Percentiles rank a stretch among this genome's conserved stretches.
Evolutionary conservation across 352 stramenopile species (phyloP).

Genomic region (Pythium sp.): DNA sequence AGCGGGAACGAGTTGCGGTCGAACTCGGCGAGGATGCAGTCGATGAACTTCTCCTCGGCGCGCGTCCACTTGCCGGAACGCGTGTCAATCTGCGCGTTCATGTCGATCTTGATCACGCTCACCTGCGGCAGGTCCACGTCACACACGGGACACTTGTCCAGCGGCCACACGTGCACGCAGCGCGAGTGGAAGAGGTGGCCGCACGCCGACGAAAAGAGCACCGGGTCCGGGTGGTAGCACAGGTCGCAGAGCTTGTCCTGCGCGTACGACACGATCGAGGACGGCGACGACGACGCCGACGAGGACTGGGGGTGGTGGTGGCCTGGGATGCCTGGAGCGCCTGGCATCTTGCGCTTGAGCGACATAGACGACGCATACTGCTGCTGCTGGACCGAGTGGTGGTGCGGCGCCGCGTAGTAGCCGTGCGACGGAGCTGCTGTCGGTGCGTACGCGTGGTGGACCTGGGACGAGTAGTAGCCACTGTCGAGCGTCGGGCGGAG

Average conservation of each 20-base stretch:
- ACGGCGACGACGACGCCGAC: conserved; percentile 11
- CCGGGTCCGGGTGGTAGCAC: conserved; percentile 76
- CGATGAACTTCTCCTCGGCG: conserved; percentile 84
- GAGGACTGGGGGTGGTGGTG: neutral
- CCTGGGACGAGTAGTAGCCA: conserved; percentile 30
- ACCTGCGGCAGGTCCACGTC: conserved; percentile 50
- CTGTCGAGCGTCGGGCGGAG: conserved; percentile 29
- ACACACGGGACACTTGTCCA: conserved; percentile 64
- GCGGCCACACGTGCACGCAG: conserved; percentile 77
- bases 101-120: conserved; percentile 66
- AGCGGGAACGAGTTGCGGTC: conserved; percentile 71
- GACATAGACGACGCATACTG: conserved; percentile 25
- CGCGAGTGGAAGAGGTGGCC: conserved; percentile 85
- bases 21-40: conserved; percentile 80
- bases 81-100: conserved; percentile 64
- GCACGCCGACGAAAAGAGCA: conserved; percentile 68
- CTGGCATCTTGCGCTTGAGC: conserved; percentile 42
- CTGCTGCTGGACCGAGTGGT: conserved; percentile 2
- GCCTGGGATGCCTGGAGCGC: conserved; percentile 11
- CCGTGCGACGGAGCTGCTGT: conserved; percentile 12
- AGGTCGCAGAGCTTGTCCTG: conserved; percentile 63
- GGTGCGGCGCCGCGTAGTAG: conserved; percentile 14
- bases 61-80: conserved; percentile 85
- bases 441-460: conserved; percentile 28
- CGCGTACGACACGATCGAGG: conserved; percentile 9